Percentiles rank a stretch among this genome's conserved stretches.
Conservation (phyloP, 1,139 yeast species). For the Diutina mesorugosa region DNA sequence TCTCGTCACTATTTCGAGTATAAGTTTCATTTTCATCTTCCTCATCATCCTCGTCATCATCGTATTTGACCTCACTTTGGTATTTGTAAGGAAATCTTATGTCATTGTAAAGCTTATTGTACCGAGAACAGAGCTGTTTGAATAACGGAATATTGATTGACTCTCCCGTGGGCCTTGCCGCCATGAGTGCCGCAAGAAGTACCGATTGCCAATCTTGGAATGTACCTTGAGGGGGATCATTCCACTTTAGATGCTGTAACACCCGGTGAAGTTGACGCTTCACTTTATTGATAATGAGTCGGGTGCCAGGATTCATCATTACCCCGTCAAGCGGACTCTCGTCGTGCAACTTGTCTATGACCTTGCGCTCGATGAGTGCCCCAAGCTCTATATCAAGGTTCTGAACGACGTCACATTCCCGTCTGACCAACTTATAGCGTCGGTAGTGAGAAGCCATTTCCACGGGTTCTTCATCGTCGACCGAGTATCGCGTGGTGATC, state of each 20-base stretch:
- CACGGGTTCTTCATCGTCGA: neutral
- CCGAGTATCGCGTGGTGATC: neutral
- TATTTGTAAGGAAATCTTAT: neutral
- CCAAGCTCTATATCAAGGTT: neutral
- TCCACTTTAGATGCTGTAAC: neutral
- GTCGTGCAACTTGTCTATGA: neutral
- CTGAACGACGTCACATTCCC: neutral
- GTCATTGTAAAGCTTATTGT: neutral
- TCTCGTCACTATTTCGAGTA: neutral
- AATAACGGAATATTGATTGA: neutral
- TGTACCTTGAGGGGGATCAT: neutral
- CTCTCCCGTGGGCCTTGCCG: neutral
- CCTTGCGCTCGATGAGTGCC: neutral
- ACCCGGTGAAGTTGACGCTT: neutral
- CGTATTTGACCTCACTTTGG: neutral
- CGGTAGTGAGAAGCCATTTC: no score
- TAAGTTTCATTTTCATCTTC: neutral
- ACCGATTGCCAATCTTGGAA: neutral
- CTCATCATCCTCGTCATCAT: neutral
- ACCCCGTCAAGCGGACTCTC: neutral
- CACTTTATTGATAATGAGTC: neutral
- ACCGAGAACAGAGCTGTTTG: neutral
- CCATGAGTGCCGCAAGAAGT: neutral
- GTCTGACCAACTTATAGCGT: neutral
- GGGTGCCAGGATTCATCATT: neutral